These are phyloP conservation scores for Bretschneidera sinensis DNA, from an alignment of 345 rosid species.

Conservation along the genomic window DNA sequence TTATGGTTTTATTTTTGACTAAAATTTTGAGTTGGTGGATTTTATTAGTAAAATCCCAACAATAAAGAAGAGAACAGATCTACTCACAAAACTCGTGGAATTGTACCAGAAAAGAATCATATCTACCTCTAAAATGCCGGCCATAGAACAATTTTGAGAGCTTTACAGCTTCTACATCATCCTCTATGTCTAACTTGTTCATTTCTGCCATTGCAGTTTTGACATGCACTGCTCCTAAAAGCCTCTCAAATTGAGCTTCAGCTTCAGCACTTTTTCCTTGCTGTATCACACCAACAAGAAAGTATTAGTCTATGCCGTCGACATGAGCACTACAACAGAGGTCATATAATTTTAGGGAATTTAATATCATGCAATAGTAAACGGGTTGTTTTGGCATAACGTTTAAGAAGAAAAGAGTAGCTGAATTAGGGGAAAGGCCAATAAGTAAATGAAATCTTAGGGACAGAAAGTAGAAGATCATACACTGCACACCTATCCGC, in stretches of 20 bases:
- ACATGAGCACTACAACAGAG: not conserved
- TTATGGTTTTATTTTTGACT: too few relatives aligned
- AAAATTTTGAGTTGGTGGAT: too few relatives aligned
- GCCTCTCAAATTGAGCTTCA: constrained; percentile 80
- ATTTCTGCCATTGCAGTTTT: constrained; percentile 74
- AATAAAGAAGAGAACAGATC: constrained; percentile 5
- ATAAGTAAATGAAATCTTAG: constrained; percentile 1
- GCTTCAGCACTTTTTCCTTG: constrained; percentile 83
- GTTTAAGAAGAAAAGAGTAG: not conserved
- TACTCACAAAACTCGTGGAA: constrained; percentile 10
- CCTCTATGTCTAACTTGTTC: constrained; percentile 70
- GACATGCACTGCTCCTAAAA: constrained; percentile 76
- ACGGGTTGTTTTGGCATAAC: not conserved
- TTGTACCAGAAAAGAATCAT: constrained; percentile 8
- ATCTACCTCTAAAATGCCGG: constrained; percentile 80
- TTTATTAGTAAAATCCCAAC: too few relatives aligned
- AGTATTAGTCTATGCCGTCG: constrained; percentile 8
- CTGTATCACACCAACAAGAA: constrained; percentile 36
- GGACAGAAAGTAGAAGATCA: not conserved
- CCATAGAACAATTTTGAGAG: constrained; percentile 67
- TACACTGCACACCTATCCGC: not conserved
- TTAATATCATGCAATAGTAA: not conserved
- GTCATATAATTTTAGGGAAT: not conserved
- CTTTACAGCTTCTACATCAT: constrained; percentile 55
- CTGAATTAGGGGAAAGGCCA: not conserved